phyloP scores from a whole-genome alignment of 176 grass and related monocot species.

The bread wheat (Triticum aestivum) region IWGSC_CS_RefSeq_v2.1 NC_057800.1:672959385-672959884 shows the following conservation, averaged over 20 bases:
- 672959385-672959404: too few relatives aligned
- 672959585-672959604: background rate
- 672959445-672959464: background rate
- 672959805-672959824: background rate
- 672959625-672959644: background rate
- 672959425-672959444: background rate
- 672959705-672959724: background rate
- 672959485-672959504: conserved; percentile 17
- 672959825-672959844: background rate
- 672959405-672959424: background rate
- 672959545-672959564: background rate
- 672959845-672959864: background rate
- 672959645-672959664: background rate
- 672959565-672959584: background rate
- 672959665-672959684: too few relatives aligned
- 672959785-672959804: background rate
- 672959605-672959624: background rate
- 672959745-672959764: background rate
- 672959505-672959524: background rate
- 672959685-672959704: background rate
- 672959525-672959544: background rate
- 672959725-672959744: background rate
- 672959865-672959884: background rate
- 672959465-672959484: background rate
- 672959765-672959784: background rate